phyloP scores from a whole-genome alignment of 352 stramenopile species.

The Thalassiosira exigua region DNA sequence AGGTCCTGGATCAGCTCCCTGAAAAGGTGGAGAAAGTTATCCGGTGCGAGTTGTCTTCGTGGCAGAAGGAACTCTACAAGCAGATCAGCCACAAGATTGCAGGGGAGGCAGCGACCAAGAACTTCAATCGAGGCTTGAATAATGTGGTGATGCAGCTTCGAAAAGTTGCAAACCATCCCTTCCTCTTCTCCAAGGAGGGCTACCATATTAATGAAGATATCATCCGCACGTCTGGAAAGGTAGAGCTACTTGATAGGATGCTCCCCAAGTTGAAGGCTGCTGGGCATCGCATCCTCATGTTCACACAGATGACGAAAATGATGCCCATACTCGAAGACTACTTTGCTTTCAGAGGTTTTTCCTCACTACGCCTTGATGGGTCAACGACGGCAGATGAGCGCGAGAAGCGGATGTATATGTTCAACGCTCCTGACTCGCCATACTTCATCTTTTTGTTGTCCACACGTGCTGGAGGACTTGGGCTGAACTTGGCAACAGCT shows the following conservation, averaged over 20 bases:
- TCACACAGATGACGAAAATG: conserved; percentile 99
- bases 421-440: conserved; percentile 94
- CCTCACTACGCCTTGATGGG: conserved; percentile 93
- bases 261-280: conserved; percentile 95
- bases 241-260: conserved; percentile 97
- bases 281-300: conserved; percentile 97
- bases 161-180: conserved; percentile 99
- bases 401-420: conserved; percentile 95
- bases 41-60: conserved; percentile 90
- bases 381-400: conserved; percentile 86
- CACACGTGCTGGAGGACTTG: conserved; percentile 96
- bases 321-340: conserved; percentile 99
- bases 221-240: conserved; percentile 92
- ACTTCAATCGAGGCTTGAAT: conserved; percentile 86
- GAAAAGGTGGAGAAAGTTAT: conserved; percentile 99
- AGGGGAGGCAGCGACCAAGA: conserved; percentile 59
- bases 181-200: conserved; percentile 91
- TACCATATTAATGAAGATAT: conserved; percentile 87
- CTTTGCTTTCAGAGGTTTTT: conserved; percentile 87
- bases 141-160: conserved; percentile 99
- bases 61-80: conserved; percentile 99
- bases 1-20: conserved; percentile 96
- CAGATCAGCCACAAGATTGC: conserved; percentile 80
- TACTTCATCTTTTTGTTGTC: conserved; percentile 98
- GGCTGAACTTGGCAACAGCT: conserved; percentile 97